Percentiles rank a stretch among this genome's conserved stretches.
Evolutionary conservation across 1,139 yeast genomes (phyloP).

Genomic region (Diutina scorzettiae): DNA sequence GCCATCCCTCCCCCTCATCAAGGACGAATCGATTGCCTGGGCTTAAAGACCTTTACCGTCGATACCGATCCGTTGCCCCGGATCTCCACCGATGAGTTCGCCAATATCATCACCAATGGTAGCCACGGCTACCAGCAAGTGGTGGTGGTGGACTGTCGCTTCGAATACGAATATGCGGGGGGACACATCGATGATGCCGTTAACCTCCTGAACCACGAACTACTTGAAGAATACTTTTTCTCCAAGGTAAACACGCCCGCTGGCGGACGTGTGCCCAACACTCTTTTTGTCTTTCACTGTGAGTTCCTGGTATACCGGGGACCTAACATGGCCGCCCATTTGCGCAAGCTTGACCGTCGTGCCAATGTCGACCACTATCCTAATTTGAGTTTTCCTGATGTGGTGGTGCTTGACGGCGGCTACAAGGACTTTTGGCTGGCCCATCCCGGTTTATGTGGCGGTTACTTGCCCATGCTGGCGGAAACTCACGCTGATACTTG

Average conservation of each 20-base stretch:
- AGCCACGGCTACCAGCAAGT: constrained; percentile 43
- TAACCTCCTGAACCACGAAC: constrained; percentile 62
- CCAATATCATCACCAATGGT: constrained; percentile 14
- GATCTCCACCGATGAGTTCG: constrained; percentile 47
- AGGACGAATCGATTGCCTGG: not conserved
- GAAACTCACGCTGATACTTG: constrained; percentile 51
- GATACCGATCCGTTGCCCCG: constrained; percentile 50
- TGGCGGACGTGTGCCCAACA: constrained; percentile 9
- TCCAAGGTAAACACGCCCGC: constrained; percentile 8
- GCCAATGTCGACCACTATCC: constrained; percentile 71
- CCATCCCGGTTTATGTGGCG: constrained; percentile 56
- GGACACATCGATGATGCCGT: constrained; percentile 84
- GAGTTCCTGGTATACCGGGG: constrained; percentile 90
- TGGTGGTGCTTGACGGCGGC: constrained; percentile 83
- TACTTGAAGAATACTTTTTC: constrained; percentile 42
- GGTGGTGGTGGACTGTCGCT: constrained; percentile 74
- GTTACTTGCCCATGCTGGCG: constrained; percentile 83
- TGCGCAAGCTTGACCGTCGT: constrained; percentile 73
- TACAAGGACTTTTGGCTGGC: constrained; percentile 55
- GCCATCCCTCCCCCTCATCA: not conserved
- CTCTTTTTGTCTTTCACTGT: constrained; percentile 74
- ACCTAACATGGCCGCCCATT: constrained; percentile 80
- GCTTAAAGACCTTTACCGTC: constrained; percentile 14
- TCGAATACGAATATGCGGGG: constrained; percentile 82
- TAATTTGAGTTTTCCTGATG: constrained; percentile 70